phyloP scores from a whole-genome alignment of 1,139 yeast species.

The Wickerhamomyces sp. region DNA sequence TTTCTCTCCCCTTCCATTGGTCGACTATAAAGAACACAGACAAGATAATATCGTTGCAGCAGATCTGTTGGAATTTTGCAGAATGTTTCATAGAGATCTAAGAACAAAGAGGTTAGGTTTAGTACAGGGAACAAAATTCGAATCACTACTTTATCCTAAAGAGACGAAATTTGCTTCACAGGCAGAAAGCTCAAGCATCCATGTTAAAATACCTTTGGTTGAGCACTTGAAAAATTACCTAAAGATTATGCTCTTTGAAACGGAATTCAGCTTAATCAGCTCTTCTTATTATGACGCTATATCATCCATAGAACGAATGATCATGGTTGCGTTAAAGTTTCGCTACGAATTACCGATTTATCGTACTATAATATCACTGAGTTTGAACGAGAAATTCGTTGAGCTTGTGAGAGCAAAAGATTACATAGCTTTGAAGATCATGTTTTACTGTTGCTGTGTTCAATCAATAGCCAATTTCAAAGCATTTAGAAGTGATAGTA shows the following conservation, averaged over 20 bases:
- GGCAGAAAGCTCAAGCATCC: too few relatives aligned
- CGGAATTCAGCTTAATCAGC: not conserved
- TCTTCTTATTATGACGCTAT: not conserved
- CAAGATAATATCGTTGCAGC: not conserved
- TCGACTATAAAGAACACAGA: not conserved
- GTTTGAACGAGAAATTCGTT: not conserved
- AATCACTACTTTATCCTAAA: not conserved
- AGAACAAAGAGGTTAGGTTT: not conserved
- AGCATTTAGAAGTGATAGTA: not conserved
- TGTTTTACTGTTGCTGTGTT: not conserved
- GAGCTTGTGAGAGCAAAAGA: not conserved
- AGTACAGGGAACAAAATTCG: not conserved
- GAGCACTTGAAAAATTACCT: constrained; percentile 1
- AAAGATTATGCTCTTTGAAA: not conserved
- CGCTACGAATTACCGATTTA: not conserved
- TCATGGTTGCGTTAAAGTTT: not conserved
- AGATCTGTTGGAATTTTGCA: constrained; percentile 1
- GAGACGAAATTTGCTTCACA: too few relatives aligned
- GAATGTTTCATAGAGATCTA: not conserved
- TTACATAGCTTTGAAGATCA: constrained; percentile 1
- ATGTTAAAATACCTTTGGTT: not conserved
- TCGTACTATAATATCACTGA: not conserved
- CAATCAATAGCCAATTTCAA: not conserved
- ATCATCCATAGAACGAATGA: not conserved
- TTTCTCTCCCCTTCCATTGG: not conserved